Percentiles rank a stretch among this genome's conserved stretches.
Conservation (phyloP, 805 yeast genomes). For the Candida maesae region DNA sequence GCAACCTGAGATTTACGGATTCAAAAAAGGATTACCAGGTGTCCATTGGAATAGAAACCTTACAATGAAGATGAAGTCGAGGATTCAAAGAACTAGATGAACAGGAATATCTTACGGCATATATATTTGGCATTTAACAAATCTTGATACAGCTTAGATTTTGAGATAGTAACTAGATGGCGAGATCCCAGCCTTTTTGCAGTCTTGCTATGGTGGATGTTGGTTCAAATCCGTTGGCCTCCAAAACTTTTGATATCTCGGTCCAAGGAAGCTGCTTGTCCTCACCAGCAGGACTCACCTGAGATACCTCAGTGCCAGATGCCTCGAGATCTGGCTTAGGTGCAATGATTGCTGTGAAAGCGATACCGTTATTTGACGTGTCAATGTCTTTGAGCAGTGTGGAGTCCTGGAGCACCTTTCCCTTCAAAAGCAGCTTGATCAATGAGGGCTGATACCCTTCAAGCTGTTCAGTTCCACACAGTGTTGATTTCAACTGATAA, state of each 20-base stretch:
- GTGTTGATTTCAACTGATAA: conserved; percentile 30
- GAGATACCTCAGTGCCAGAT: neutral
- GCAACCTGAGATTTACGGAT: conserved; percentile 39
- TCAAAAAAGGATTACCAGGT: conserved; percentile 41
- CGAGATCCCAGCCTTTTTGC: conserved; percentile 37
- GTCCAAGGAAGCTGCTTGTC: conserved; percentile 39
- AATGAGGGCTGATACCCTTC: conserved; percentile 35
- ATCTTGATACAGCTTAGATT: too few species aligned
- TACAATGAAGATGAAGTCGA: conserved; percentile 48
- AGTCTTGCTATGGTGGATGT: conserved; percentile 31
- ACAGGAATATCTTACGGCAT: too few species aligned
- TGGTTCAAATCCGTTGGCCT: conserved; percentile 32
- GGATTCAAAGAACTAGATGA: conserved; percentile 26
- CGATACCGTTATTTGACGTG: conserved; percentile 27
- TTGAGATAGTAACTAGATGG: conserved; percentile 27
- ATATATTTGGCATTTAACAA: too few species aligned
- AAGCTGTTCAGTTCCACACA: conserved; percentile 27
- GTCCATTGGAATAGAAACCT: conserved; percentile 62
- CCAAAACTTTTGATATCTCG: conserved; percentile 35
- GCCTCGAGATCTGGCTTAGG: conserved; percentile 1
- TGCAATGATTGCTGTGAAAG: conserved; percentile 40
- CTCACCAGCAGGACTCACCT: neutral
- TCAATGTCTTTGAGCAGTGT: conserved; percentile 32
- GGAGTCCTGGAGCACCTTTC: conserved; percentile 58
- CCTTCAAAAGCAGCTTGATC: conserved; percentile 52